Conservation (phyloP, 1,284 basidiomycete genomes). For the Cutaneotrichosporon sp. region DNA sequence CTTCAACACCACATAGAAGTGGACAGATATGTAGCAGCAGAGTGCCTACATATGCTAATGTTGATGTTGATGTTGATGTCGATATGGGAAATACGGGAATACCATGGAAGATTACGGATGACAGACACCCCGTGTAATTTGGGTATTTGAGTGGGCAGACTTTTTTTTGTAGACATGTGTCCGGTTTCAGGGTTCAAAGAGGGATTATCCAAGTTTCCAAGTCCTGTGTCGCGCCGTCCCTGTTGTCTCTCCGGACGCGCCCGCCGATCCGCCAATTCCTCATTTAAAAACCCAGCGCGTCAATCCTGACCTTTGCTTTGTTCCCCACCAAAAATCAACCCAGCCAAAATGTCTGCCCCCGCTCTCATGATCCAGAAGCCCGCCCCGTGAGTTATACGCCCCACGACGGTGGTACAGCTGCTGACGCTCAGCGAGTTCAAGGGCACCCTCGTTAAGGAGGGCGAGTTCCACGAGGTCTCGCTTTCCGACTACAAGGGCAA, state of each 20-base stretch:
- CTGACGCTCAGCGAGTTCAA: slow-evolving; percentile 58
- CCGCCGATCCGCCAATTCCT: neutral
- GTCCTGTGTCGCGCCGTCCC: too few relatives aligned
- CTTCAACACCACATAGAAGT: too few relatives aligned
- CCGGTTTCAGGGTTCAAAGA: neutral
- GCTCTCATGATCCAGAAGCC: slow-evolving; percentile 48
- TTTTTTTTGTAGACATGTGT: neutral
- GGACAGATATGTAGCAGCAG: too few relatives aligned
- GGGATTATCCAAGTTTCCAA: too few relatives aligned
- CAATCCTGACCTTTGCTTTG: neutral
- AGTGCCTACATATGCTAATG: too few relatives aligned
- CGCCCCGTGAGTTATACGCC: slow-evolving; percentile 43
- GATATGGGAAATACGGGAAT: neutral
- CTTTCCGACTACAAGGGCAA: slow-evolving; percentile 72
- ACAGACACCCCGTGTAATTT: too few relatives aligned
- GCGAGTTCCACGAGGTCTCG: slow-evolving; percentile 71
- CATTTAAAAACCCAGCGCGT: neutral
- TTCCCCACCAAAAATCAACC: neutral
- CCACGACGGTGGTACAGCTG: neutral
- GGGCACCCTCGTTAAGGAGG: slow-evolving; percentile 70
- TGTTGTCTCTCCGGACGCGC: too few relatives aligned
- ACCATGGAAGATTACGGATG: too few relatives aligned
- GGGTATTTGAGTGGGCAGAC: neutral
- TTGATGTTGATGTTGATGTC: neutral
- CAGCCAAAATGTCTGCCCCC: slow-evolving; percentile 20